Evolutionary conservation across 1,284 basidiomycete genomes (phyloP), one percentile per base, ranked within the genome.

Genomic region (Omphalotus olearius): DNA sequence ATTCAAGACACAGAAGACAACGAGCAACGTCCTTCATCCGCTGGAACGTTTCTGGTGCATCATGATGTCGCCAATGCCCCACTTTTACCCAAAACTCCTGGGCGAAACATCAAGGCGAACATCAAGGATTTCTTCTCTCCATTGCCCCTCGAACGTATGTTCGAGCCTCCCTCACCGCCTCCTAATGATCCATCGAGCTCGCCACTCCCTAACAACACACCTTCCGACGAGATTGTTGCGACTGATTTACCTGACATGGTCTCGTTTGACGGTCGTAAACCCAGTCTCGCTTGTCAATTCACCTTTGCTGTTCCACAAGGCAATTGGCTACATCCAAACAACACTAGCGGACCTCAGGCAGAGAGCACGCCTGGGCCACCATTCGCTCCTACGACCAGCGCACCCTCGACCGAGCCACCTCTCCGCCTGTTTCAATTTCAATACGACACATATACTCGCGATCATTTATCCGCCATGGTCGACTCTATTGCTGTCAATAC

Each of bases 371-470:
- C 83, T 1, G 76, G 72, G 30, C 73, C 72, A 37, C 72, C 71
- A 23, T 67, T 66, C 42, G 54, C 58, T 48, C 59, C 54, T 46
- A 63, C 59, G 62, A 67, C 61, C 56, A 62, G 53, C 43, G 54
- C 63, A 17, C 64, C 75, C 33, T 58, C 71, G 13, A 82, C 83
- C 17, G 88, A 91, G 62, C 82, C 88, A 3, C 85, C 83, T 13
- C 78, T 94, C 6, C 85, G 86, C 4, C 75, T 96, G 30, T 97
- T 97, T 71, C 88, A 93, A 61, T 90, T 93, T 56, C 83, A 91
- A 56, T 96, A 96, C 64, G 94, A 98, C 67, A 95, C 94, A 0
- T 93, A 89, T 64, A 97, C 93, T 2, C 82, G 92, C 35, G 89
- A 95, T 40, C 91, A 96, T 64, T 80, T 98, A 45, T 91, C 90